Conservation (phyloP, 106 monocot genomes). For the Allium sativum region DNA sequence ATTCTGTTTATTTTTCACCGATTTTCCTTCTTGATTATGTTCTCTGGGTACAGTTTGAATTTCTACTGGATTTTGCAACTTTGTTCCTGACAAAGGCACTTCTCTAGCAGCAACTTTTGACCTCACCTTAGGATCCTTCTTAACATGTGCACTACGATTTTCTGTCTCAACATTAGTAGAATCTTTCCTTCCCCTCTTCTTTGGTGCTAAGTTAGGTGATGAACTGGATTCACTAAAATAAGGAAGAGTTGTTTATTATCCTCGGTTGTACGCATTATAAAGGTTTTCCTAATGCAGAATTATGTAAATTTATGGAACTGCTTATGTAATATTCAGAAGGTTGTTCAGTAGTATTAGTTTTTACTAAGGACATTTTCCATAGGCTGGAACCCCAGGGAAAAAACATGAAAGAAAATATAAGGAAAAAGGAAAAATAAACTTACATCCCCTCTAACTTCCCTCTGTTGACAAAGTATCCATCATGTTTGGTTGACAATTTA, state of each 20-base stretch:
- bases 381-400: background rate
- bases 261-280: background rate
- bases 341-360: background rate
- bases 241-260: constrained; percentile 2
- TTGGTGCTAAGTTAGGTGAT: constrained; percentile 43
- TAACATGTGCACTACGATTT: constrained; percentile 11
- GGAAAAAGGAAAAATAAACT: constrained; percentile 7
- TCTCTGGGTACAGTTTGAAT: constrained; percentile 22
- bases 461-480: constrained; percentile 96
- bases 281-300: background rate
- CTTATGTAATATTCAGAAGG: background rate
- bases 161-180: constrained; percentile 26
- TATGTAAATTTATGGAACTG: background rate
- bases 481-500: constrained; percentile 76
- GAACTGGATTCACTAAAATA: constrained; percentile 50
- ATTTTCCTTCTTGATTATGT: constrained; percentile 47
- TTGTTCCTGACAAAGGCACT: constrained; percentile 40
- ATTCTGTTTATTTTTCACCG: constrained; percentile 34
- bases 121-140: constrained; percentile 29
- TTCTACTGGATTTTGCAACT: constrained; percentile 19
- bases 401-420: background rate
- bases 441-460: constrained; percentile 84
- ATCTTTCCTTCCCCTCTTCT: constrained; percentile 88
- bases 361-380: background rate
- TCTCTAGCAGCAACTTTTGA: constrained; percentile 62